These are phyloP conservation scores for Dactylorhiza incarnata DNA, from an alignment of 106 monocot species.

Conservation along the genomic window DNA sequence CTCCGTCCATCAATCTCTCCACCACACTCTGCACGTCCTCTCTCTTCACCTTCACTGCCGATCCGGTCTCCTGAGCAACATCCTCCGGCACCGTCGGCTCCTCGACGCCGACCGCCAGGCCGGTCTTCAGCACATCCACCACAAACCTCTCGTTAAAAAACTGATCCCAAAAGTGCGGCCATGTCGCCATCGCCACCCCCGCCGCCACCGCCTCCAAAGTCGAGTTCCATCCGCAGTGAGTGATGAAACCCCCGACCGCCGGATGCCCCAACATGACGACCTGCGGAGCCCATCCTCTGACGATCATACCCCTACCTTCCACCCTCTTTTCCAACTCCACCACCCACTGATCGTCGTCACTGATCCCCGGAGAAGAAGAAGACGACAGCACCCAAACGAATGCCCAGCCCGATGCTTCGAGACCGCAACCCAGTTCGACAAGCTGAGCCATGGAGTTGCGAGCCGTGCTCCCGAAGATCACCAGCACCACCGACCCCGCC, in stretches of 20 bases:
- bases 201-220: neutral
- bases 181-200: slow-evolving; percentile 8
- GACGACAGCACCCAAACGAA: slow-evolving; percentile 26
- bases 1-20: neutral
- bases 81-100: neutral
- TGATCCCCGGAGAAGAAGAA: no score
- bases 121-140: slow-evolving; percentile 4
- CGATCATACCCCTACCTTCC: slow-evolving; percentile 12
- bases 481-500: slow-evolving; percentile 28
- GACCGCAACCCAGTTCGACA: slow-evolving; percentile 23
- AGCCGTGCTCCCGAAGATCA: slow-evolving; percentile 42
- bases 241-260: slow-evolving; percentile 26
- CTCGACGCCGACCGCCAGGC: slow-evolving; percentile 8
- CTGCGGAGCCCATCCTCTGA: slow-evolving; percentile 25
- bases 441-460: slow-evolving; percentile 22
- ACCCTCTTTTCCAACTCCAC: neutral
- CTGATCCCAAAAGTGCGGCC: slow-evolving; percentile 20
- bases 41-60: neutral
- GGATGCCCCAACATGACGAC: slow-evolving; percentile 15
- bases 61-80: neutral
- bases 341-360: neutral
- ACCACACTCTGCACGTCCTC: neutral
- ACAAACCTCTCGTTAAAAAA: slow-evolving; percentile 19
- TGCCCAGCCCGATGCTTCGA: neutral
- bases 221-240: slow-evolving; percentile 3